Evolutionary conservation across 176 grass and related monocot genomes (phyloP), one percentile per base, ranked within the genome.

Genomic region (Tillandsia fasciculata): DNA sequence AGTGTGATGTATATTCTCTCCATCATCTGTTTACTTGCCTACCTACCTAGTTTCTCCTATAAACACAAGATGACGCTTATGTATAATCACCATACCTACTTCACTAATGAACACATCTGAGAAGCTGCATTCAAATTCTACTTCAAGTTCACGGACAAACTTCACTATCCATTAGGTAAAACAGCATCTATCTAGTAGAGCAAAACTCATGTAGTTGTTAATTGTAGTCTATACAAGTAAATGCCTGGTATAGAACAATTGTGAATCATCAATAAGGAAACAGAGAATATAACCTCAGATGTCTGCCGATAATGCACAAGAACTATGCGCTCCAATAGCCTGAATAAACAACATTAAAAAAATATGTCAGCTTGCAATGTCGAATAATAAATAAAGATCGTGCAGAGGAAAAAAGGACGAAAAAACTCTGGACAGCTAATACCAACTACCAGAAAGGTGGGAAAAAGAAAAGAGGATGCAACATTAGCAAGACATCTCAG

Each of bases 261-360:
- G 56, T 61, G 18, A 61, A 61, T 42, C 12, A 51, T 27, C 23
- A 10, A 11, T 49, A 52, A 65, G 72, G 20, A 57, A 68, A 49
- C 3, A 63, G 54, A 80, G 26, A 71, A 79, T 26, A 10, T 23
- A 64, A 97, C 93, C 93, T 92, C 89, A 52, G 86, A 86, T 69
- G 84, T 93, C 73, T 81, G 80, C 78, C 89, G 89, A 76, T 99
- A 99, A 84, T 99, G 94, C 15, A 93, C 94, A 79, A 99, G 89
- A 82, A 99, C 94, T 75, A 86, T 90, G 59, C 89, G 89, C 69
- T 99, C 94, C 84, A 92, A 81, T 12, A 81, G 84, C 72, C 94
- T 99, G 84, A 76, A 87, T 51, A 89, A 82, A 65, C 78, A 87
- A 85, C 26, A 88, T 67, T 49, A 74, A 80, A 57, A 49, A 11